phyloP scores from a whole-genome alignment of 2,329 filamentous ascomycete genomes.

The Stemphylium vesicarium region DNA sequence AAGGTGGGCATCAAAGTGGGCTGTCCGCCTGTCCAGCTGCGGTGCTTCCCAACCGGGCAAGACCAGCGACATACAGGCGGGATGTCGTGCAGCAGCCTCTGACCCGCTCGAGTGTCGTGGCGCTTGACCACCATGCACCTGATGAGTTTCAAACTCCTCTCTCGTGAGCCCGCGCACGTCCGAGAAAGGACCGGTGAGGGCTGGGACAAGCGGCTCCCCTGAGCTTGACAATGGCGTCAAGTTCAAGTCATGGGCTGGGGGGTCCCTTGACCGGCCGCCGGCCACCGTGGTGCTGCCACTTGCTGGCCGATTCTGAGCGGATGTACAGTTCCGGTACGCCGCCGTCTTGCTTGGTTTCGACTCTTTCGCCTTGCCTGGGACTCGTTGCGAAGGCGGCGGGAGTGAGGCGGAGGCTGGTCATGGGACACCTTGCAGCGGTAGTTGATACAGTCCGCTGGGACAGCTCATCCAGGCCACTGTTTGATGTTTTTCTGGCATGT shows the following conservation, averaged over 20 bases:
- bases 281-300: conserved; percentile 4
- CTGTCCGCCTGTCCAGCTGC: conserved; percentile 28
- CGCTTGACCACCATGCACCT: conserved; percentile 17
- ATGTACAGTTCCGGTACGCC: conserved; percentile 7
- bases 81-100: conserved; percentile 2
- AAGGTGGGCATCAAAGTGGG: conserved; percentile 30
- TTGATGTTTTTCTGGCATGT: too few species aligned
- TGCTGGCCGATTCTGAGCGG: conserved; percentile 6
- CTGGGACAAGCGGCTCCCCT: conserved; percentile 14
- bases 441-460: not conserved
- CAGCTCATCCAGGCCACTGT: not conserved
- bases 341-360: conserved; percentile 6
- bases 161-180: conserved; percentile 14
- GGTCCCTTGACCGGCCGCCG: conserved; percentile 1
- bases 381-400: conserved; percentile 4
- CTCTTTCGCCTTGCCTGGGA: conserved; percentile 2
- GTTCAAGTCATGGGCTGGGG: not conserved
- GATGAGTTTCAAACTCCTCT: conserved; percentile 22
- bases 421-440: not conserved
- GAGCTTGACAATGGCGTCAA: conserved; percentile 6
- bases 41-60: conserved; percentile 21
- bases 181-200: conserved; percentile 7
- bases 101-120: conserved; percentile 5
- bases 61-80: not conserved
- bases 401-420: not conserved